These are phyloP conservation scores for Davidsoniella eucalypti DNA, from an alignment of 2,329 filamentous ascomycete genomes.

Conservation along the genomic window DNA sequence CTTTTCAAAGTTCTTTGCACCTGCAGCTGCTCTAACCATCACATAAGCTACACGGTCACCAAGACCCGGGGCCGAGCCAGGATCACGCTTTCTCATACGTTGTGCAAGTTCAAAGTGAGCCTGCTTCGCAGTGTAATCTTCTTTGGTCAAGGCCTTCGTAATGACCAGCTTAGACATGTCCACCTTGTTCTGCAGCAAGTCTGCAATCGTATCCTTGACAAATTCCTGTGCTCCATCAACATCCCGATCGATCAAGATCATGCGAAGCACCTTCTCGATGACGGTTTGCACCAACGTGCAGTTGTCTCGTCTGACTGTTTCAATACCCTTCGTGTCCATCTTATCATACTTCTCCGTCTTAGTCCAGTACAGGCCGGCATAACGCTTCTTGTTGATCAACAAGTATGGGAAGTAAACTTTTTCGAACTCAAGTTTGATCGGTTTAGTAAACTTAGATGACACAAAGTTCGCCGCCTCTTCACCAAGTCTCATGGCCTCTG, in stretches of 20 bases:
- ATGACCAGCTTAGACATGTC: conserved; percentile 99
- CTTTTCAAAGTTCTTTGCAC: conserved; percentile 90
- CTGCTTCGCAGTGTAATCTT: conserved; percentile 70
- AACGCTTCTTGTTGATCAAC: conserved; percentile 99
- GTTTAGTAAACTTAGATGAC: conserved; percentile 82
- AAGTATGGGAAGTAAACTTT: conserved; percentile 98
- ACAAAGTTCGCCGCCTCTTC: conserved; percentile 80
- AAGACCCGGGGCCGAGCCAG: conserved; percentile 78
- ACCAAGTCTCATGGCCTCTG: conserved; percentile 86
- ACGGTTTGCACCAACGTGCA: conserved; percentile 90
- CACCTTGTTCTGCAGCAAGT: conserved; percentile 89
- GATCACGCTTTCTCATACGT: conserved; percentile 93
- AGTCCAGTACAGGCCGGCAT: conserved; percentile 96
- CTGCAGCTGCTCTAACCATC: conserved; percentile 80
- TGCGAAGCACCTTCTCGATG: conserved; percentile 88
- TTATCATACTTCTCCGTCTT: conserved; percentile 91
- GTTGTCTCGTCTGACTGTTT: conserved; percentile 93
- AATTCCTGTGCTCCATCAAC: conserved; percentile 89
- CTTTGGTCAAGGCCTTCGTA: conserved; percentile 88
- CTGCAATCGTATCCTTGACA: conserved; percentile 89
- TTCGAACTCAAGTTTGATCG: conserved; percentile 98
- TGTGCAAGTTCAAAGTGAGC: conserved; percentile 90
- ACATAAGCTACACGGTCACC: conserved; percentile 97
- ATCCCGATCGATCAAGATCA: conserved; percentile 89
- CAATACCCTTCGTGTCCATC: conserved; percentile 99